A percentile compares a stretch with the other conserved stretches of the same genome.
Evolutionary conservation across 805 yeast species (phyloP).

Genomic region (Candida parachauliodes): DNA sequence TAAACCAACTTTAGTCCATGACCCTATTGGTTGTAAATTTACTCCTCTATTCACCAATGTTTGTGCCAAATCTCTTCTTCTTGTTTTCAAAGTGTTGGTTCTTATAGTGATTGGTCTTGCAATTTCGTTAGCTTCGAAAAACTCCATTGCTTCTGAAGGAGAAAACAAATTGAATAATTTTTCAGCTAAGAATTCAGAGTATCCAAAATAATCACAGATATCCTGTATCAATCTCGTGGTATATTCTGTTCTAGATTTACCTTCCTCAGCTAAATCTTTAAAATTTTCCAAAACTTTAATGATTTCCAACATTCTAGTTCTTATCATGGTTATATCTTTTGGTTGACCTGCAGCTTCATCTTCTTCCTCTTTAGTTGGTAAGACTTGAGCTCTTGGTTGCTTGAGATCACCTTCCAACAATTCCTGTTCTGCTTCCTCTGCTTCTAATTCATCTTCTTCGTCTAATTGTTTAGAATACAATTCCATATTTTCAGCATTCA

Average conservation of each 20-base stretch:
- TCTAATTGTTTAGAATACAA: slow-evolving; percentile 67
- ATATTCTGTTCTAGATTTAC: slow-evolving; percentile 82
- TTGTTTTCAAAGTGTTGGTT: slow-evolving; percentile 92
- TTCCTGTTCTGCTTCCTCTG: slow-evolving; percentile 49
- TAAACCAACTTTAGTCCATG: slow-evolving; percentile 97
- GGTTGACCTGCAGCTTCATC: slow-evolving; percentile 52
- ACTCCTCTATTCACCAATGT: slow-evolving; percentile 94
- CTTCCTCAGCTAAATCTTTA: slow-evolving; percentile 76
- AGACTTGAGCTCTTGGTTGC: slow-evolving; percentile 73
- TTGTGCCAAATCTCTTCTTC: slow-evolving; percentile 95
- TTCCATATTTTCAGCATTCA: slow-evolving; percentile 83
- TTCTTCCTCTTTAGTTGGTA: slow-evolving; percentile 70
- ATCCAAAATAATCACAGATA: slow-evolving; percentile 91
- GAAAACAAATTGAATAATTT: slow-evolving; percentile 87
- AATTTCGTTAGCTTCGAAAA: slow-evolving; percentile 97
- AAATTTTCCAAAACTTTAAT: slow-evolving; percentile 92
- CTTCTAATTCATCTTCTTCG: slow-evolving; percentile 47
- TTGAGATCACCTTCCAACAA: slow-evolving; percentile 52
- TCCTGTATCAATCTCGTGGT: slow-evolving; percentile 74
- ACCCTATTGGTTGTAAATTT: slow-evolving; percentile 92
- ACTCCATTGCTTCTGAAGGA: slow-evolving; percentile 96
- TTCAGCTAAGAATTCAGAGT: slow-evolving; percentile 87
- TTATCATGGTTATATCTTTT: slow-evolving; percentile 72
- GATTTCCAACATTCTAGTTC: slow-evolving; percentile 94
- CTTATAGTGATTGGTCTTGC: slow-evolving; percentile 95